phyloP scores from a whole-genome alignment of 208 protist genomes.

The Trypanosoma boissoni region DNA sequence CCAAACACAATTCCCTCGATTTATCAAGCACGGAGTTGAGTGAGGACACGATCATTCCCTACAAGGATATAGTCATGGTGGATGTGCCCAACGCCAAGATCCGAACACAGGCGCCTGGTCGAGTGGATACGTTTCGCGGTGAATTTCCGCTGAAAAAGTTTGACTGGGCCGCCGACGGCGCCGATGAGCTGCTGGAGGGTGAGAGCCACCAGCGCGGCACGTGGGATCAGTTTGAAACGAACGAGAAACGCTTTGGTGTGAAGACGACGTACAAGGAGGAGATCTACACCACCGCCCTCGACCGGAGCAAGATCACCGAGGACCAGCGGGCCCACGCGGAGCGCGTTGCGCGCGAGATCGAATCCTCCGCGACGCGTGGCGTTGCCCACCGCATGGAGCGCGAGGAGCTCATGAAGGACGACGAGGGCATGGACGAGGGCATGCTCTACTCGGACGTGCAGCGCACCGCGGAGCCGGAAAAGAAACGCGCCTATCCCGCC shows the following conservation, averaged over 20 bases:
- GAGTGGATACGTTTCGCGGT: constrained; percentile 29
- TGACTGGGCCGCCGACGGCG: constrained; percentile 61
- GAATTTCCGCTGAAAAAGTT: constrained; percentile 65
- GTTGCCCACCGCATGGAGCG: constrained; percentile 75
- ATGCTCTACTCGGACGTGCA: constrained; percentile 78
- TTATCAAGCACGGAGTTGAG: constrained; percentile 35
- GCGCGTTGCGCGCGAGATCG: constrained; percentile 74
- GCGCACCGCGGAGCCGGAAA: constrained; percentile 28
- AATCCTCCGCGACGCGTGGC: constrained; percentile 47
- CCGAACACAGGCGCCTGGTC: constrained; percentile 66
- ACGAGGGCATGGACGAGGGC: constrained; percentile 60
- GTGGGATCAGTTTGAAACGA: constrained; percentile 90
- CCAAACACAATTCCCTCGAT: constrained; percentile 46
- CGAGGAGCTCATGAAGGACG: constrained; percentile 37
- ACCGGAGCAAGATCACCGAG: constrained; percentile 67
- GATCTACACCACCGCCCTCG: constrained; percentile 88
- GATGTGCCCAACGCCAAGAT: constrained; percentile 60
- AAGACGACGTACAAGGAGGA: constrained; percentile 85
- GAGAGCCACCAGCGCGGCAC: constrained; percentile 46
- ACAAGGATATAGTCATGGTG: constrained; percentile 78
- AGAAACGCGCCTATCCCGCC: constrained; percentile 16
- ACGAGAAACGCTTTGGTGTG: constrained; percentile 74
- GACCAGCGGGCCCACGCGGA: constrained; percentile 70
- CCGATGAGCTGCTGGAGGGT: constrained; percentile 56
- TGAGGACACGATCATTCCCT: constrained; percentile 48